phyloP scores from a whole-genome alignment of 305 asterid species.

The Coffea humblotiana region DNA sequence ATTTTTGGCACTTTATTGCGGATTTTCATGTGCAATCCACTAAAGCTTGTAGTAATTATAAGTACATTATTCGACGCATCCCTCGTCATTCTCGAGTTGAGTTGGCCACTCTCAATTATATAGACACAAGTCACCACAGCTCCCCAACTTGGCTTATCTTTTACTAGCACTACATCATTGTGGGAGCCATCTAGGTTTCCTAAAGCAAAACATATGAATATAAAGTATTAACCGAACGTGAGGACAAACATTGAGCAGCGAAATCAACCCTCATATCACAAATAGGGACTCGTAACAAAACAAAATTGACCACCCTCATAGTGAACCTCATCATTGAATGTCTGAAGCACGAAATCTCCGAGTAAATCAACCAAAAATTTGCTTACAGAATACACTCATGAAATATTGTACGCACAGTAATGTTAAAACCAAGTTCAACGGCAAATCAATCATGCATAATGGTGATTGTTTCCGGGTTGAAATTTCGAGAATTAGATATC shows the following conservation, averaged over 20 bases:
- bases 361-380: not conserved
- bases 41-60: slow-evolving; percentile 13
- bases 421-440: too few species aligned
- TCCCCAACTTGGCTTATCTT: slow-evolving; percentile 26
- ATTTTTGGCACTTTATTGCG: slow-evolving; percentile 25
- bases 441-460: too few species aligned
- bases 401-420: too few species aligned
- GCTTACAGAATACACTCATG: not conserved
- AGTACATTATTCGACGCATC: slow-evolving; percentile 4
- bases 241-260: slow-evolving; percentile 17
- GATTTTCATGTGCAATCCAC: slow-evolving; percentile 35
- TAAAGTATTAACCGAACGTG: not conserved
- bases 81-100: slow-evolving; percentile 34
- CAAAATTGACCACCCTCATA: not conserved
- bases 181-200: slow-evolving; percentile 42
- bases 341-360: not conserved
- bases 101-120: slow-evolving; percentile 26
- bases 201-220: slow-evolving; percentile 32
- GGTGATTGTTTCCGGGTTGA: too few species aligned
- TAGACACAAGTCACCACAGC: slow-evolving; percentile 15
- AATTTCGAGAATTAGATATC: too few species aligned
- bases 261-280: not conserved
- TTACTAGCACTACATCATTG: slow-evolving; percentile 27
- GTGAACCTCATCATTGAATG: not conserved
- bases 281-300: not conserved